Base-by-base conservation (phyloP, 495 filamentous ascomycete species). In the Umbilicaria muhlenbergii region DNA sequence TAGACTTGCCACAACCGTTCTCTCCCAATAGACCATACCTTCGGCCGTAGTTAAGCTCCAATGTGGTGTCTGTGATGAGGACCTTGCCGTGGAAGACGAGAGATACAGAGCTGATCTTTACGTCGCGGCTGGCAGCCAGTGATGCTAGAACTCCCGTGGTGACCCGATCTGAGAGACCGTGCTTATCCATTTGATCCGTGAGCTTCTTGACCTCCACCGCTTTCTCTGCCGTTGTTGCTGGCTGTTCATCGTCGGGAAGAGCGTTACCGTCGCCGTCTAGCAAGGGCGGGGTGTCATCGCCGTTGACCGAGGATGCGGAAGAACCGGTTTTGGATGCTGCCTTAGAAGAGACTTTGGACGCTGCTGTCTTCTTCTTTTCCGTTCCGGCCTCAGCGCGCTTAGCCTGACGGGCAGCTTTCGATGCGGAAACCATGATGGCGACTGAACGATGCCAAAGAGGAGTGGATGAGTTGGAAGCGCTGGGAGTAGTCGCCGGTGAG, bases 1-100 rank as follows among this genome's bases (percentile, higher is more conserved):
- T 99, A 49, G 87, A 94, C 69, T 99, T 99, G 57, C 91, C 91
- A 57, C 91, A 99, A 41, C 91, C 91, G 78, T 99, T 99, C 73
- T 99, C 91, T 55, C 91, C 91, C 44, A 99, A 67, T 41, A 99
- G 68, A 58, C 91, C 91, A 60, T 99, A 99, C 41, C 91, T 77
- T 51, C 89, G 83, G 44, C 82, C 83, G 58, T 86, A 86, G 58
- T 85, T 94, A 53, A 99, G 72, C 62, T 99, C 91, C 55, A 99
- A 73, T 19, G 80, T 88, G 42, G 83, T 80, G 62, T 99, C 91
- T 52, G 76, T 86, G 62, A 99, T 80, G 42, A 99, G 78, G 50
- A 99, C 92, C 51, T 81, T 88, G 49, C 91, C 91, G 68, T 99
- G 91, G 75, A 99, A 99, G 46, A 93, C 86, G 42, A 99, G 69